Percentiles rank a stretch among this genome's conserved stretches.
Conservation (phyloP, 2,329 filamentous ascomycete genomes). For the Periconia macrospinosa region DNA sequence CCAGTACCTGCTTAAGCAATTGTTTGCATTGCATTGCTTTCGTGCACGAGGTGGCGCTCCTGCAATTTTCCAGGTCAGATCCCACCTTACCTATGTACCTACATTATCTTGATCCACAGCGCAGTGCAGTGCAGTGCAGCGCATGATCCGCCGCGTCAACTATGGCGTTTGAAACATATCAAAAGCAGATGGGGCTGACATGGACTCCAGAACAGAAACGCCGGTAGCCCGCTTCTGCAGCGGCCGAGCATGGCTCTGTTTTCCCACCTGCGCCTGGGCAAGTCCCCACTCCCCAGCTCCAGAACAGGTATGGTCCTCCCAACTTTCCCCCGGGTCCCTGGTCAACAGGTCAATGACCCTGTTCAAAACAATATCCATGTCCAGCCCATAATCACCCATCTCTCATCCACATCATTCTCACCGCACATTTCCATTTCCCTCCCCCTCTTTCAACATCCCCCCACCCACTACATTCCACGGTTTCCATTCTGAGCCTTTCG, state of each 20-base stretch:
- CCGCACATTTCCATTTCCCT: slow-evolving; percentile 4
- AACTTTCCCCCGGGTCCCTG: too few relatives aligned
- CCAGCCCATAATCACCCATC: slow-evolving; percentile 7
- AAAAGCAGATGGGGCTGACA: background rate
- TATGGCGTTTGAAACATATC: background rate
- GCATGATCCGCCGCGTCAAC: slow-evolving; percentile 5
- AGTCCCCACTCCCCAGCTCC: too few relatives aligned
- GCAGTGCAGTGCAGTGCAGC: too few relatives aligned
- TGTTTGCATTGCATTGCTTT: slow-evolving; percentile 1
- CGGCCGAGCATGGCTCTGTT: too few relatives aligned
- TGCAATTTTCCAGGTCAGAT: background rate
- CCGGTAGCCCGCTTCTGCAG: background rate
- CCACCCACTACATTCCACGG: background rate
- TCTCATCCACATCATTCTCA: slow-evolving; percentile 4
- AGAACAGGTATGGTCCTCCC: too few relatives aligned
- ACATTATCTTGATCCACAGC: background rate
- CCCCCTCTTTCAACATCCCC: too few relatives aligned
- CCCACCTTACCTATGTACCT: background rate
- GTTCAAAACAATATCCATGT: slow-evolving; percentile 10
- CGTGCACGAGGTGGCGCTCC: background rate
- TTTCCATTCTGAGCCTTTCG: background rate
- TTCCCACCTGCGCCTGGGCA: too few relatives aligned
- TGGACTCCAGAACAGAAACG: background rate
- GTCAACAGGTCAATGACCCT: background rate
- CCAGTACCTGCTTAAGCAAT: too few relatives aligned